phyloP scores from a whole-genome alignment of 1,139 yeast genomes.

The Oligophagozyma castellii region DNA sequence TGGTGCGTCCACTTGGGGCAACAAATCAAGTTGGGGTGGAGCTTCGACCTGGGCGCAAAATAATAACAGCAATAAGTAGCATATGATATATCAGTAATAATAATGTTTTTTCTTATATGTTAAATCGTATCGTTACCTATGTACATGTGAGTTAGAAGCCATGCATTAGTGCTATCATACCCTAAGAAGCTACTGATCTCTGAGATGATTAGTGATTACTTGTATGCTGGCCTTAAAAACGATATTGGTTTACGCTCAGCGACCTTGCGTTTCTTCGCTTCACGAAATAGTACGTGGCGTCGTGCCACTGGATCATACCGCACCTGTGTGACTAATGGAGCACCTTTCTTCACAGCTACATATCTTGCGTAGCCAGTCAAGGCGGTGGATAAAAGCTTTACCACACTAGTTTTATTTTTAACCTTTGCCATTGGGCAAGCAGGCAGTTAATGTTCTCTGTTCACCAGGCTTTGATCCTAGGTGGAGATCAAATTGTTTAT shows the following conservation, averaged over 20 bases:
- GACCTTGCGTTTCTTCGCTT: conserved; percentile 72
- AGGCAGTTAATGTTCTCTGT: no score
- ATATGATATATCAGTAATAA: conserved; percentile 31
- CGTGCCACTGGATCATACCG: conserved; percentile 75
- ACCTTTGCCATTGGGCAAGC: conserved; percentile 26
- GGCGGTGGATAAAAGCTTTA: conserved; percentile 67
- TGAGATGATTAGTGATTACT: conserved; percentile 4
- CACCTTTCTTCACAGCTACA: conserved; percentile 67
- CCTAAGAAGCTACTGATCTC: no score
- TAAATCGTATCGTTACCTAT: background rate
- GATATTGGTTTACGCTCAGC: conserved; percentile 51
- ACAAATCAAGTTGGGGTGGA: conserved; percentile 15
- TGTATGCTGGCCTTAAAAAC: conserved; percentile 38
- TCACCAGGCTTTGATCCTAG: no score
- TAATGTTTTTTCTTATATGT: conserved; percentile 4
- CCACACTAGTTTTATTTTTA: conserved; percentile 41
- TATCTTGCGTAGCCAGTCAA: conserved; percentile 77
- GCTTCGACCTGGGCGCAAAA: conserved; percentile 23
- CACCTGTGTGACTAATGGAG: conserved; percentile 66
- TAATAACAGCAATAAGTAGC: conserved; percentile 28
- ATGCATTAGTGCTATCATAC: conserved; percentile 2
- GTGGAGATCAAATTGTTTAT: no score
- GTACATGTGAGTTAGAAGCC: background rate
- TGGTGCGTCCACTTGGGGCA: conserved; percentile 25
- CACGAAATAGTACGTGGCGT: conserved; percentile 79